Base-by-base conservation (phyloP, 805 yeast genomes). In the Candida nonsorbophila region DNA sequence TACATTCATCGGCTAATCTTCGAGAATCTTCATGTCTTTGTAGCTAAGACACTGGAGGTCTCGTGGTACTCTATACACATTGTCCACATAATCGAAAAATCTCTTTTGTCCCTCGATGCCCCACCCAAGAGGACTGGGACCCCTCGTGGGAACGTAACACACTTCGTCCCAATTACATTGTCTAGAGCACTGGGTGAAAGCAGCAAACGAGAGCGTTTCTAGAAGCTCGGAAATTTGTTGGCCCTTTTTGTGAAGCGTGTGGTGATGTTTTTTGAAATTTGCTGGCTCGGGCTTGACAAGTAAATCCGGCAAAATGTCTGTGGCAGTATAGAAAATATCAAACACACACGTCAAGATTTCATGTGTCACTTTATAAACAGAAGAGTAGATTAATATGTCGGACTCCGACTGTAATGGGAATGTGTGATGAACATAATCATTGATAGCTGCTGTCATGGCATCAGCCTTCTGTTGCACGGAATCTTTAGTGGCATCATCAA, bases 91-190 rank as follows among this genome's bases (percentile, higher is more conserved):
- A 14, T 41, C 33, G n/a, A 43, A 30, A n/a, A 19, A 40, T 7
- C 13, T n/a, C 14, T 22, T 14, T 4, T 33, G 27, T 6, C 27
- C 30, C 15, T 16, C 14, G 2, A 30, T 24, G 4, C 58, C 57
- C 67, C 72, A 63, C 1, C 72, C 69, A 14, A 72, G 24, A 4
- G 78, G 78, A 1, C 69, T 53, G 3, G 80, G 81, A 68, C 82
- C 57, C 81, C 81, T 74, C 0, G 78, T 67, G 2, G 81, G 81
- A 10, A 73, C 63, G 32, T 61, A 74, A 38, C 82, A 77, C 3
- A 72, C 43, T 38, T 72, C 76, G 39, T 71, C 66, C 51, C 53
- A 48, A 0, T 40, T 53, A 47, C 82, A 75, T 4, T 42, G 47
- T 3, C 43, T 29, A 0, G 58, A 40, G 45, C 80, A 74, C 24